These are phyloP conservation scores for Aspergillus ibericus DNA, from an alignment of 2,329 filamentous ascomycete species.

Conservation along the genomic window DNA sequence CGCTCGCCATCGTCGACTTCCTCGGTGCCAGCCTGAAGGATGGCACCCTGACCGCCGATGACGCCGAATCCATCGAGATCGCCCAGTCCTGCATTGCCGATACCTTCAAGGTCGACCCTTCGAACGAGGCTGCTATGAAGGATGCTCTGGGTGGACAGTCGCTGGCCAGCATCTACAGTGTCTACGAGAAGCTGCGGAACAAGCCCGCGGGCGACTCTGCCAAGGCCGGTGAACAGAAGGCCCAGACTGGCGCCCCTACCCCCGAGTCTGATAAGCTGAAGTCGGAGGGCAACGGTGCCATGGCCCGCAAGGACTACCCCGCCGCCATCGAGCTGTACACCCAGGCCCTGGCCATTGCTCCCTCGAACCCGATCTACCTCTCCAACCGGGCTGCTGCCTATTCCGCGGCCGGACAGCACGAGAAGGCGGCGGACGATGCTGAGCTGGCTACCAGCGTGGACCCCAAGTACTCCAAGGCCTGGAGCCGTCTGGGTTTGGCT, in stretches of 20 bases:
- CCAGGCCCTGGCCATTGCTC: slow-evolving; percentile 75
- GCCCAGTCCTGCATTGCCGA: slow-evolving; percentile 93
- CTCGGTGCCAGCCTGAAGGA: slow-evolving; percentile 80
- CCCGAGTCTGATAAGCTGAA: slow-evolving; percentile 86
- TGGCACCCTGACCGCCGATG: slow-evolving; percentile 82
- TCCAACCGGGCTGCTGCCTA: slow-evolving; percentile 96
- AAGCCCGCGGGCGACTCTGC: slow-evolving; percentile 52
- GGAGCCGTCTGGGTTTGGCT: slow-evolving; percentile 89
- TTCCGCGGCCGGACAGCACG: slow-evolving; percentile 80
- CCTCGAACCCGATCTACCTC: slow-evolving; percentile 91
- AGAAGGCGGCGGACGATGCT: slow-evolving; percentile 79
- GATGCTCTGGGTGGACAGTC: slow-evolving; percentile 83
- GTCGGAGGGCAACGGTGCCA: slow-evolving; percentile 86
- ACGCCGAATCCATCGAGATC: slow-evolving; percentile 90
- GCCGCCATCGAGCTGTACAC: slow-evolving; percentile 84
- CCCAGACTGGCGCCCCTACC: slow-evolving; percentile 40
- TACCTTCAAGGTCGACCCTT: slow-evolving; percentile 90
- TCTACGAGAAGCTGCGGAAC: slow-evolving; percentile 91
- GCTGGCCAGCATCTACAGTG: slow-evolving; percentile 86
- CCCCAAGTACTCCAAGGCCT: slow-evolving; percentile 94
- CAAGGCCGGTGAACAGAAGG: slow-evolving; percentile 41
- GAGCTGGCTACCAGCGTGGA: slow-evolving; percentile 87
- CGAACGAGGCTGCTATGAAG: slow-evolving; percentile 68
- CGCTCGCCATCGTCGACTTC: slow-evolving; percentile 96
- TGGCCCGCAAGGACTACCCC: slow-evolving; percentile 89